A percentile compares a stretch with the other conserved stretches of the same genome.
These are phyloP conservation scores for Lunularia cruciata DNA, from an alignment of 225 moss, liverwort and hornwort species.

Conservation along the genomic window DNA sequence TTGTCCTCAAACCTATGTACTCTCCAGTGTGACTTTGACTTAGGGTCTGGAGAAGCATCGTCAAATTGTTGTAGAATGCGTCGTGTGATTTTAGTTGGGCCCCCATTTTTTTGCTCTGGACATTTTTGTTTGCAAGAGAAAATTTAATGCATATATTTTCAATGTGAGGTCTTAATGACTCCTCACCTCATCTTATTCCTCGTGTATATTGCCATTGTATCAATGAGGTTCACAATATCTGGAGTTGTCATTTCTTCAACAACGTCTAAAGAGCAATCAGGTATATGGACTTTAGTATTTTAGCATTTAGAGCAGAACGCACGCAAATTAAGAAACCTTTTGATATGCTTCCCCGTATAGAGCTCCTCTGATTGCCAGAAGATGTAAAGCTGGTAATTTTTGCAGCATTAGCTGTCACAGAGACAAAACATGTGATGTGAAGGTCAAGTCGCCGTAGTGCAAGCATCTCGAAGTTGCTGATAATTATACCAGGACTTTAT, in stretches of 20 bases:
- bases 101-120: constrained; percentile 16
- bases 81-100: constrained; percentile 20
- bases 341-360: too few species aligned
- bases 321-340: too few species aligned
- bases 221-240: neutral
- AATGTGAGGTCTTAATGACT: constrained; percentile 4
- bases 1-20: constrained; percentile 17
- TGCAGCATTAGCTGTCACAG: too few species aligned
- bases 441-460: too few species aligned
- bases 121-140: constrained; percentile 15
- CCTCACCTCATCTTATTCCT: neutral
- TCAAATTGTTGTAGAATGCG: constrained; percentile 9
- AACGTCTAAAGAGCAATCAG: too few species aligned
- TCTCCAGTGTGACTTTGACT: constrained; percentile 14
- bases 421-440: too few species aligned
- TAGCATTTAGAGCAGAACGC: too few species aligned
- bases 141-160: constrained; percentile 20
- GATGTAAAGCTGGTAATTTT: too few species aligned
- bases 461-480: too few species aligned
- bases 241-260: neutral
- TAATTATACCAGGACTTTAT: too few species aligned
- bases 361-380: too few species aligned
- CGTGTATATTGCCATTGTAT: neutral
- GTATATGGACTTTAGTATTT: too few species aligned
- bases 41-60: constrained; percentile 16